phyloP scores from a whole-genome alignment of 164 flowering plant genomes.

The Brasenia schreberi region DNA sequence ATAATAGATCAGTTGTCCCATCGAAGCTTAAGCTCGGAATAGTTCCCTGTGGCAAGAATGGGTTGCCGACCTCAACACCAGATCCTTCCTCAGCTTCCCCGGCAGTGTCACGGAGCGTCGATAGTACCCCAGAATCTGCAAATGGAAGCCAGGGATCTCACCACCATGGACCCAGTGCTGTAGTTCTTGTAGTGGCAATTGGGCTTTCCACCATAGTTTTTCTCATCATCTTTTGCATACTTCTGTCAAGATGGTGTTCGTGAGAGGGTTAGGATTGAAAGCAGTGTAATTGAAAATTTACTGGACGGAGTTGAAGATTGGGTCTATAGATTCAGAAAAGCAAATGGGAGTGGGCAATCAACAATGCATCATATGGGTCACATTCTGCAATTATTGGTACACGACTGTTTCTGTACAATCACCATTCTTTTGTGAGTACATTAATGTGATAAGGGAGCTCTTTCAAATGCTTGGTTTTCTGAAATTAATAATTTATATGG shows the following conservation, averaged over 20 bases:
- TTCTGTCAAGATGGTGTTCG: conserved; percentile 58
- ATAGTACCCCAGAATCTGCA: conserved; percentile 6
- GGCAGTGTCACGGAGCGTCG: conserved; percentile 13
- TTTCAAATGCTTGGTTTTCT: neutral
- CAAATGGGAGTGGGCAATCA: neutral
- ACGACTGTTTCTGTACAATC: neutral
- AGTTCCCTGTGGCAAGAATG: conserved; percentile 71
- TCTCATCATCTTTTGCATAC: conserved; percentile 65
- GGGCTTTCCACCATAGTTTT: conserved; percentile 75
- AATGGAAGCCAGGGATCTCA: conserved; percentile 13
- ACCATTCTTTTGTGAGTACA: no score
- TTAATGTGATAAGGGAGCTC: neutral
- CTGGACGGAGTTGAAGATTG: neutral
- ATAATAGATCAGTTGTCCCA: conserved; percentile 42
- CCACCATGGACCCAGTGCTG: conserved; percentile 70
- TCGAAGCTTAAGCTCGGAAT: conserved; percentile 74
- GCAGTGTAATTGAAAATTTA: neutral
- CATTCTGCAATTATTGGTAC: neutral
- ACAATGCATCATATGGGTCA: neutral
- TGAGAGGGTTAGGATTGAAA: neutral
- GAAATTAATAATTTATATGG: neutral
- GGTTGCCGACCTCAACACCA: conserved; percentile 51
- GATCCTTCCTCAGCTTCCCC: conserved; percentile 13
- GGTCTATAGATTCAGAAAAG: neutral
- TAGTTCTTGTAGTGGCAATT: conserved; percentile 91